A percentile compares a stretch with the other conserved stretches of the same genome.
Evolutionary conservation across 2,329 filamentous ascomycete genomes (phyloP).

Genomic region (Cylindrodendrum hubeiense): DNA sequence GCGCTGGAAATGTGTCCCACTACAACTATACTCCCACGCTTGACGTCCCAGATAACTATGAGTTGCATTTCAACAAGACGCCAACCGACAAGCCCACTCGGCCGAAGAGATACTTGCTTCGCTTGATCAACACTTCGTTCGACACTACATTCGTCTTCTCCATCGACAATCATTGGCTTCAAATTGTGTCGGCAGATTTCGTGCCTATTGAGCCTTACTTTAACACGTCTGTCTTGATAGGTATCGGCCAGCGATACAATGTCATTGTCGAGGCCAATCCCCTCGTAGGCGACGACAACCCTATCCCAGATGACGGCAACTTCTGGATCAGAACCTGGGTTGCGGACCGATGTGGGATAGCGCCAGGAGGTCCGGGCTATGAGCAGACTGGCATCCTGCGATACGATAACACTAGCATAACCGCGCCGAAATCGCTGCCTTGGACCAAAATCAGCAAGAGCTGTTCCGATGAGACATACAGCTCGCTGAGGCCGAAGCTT

Average conservation of each 20-base stretch:
- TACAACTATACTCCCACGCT: constrained; percentile 25
- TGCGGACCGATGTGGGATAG: constrained; percentile 4
- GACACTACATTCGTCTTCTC: constrained; percentile 39
- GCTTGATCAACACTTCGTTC: constrained; percentile 37
- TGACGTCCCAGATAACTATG: constrained; percentile 18
- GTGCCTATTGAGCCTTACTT: constrained; percentile 36
- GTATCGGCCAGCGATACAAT: constrained; percentile 38
- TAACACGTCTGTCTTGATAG: constrained; percentile 27
- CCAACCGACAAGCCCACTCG: constrained; percentile 33
- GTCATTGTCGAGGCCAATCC: constrained; percentile 36
- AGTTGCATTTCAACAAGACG: constrained; percentile 33
- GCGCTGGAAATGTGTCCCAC: constrained; percentile 29
- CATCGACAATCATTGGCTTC: constrained; percentile 40
- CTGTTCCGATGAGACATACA: constrained; percentile 36
- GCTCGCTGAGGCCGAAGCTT: constrained; percentile 29
- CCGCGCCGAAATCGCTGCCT: constrained; percentile 9
- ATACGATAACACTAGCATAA: constrained; percentile 22
- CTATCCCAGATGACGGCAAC: constrained; percentile 31
- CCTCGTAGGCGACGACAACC: constrained; percentile 20
- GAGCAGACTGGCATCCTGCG: constrained; percentile 35
- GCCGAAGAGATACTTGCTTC: constrained; percentile 32
- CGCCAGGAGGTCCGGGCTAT: constrained; percentile 20
- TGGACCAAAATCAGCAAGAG: constrained; percentile 24
- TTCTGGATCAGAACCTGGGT: constrained; percentile 41
- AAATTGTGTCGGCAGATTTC: constrained; percentile 33